These are phyloP conservation scores for Sporothrix dimorphospora DNA, from an alignment of 2,329 filamentous ascomycete species.

Conservation along the genomic window DNA sequence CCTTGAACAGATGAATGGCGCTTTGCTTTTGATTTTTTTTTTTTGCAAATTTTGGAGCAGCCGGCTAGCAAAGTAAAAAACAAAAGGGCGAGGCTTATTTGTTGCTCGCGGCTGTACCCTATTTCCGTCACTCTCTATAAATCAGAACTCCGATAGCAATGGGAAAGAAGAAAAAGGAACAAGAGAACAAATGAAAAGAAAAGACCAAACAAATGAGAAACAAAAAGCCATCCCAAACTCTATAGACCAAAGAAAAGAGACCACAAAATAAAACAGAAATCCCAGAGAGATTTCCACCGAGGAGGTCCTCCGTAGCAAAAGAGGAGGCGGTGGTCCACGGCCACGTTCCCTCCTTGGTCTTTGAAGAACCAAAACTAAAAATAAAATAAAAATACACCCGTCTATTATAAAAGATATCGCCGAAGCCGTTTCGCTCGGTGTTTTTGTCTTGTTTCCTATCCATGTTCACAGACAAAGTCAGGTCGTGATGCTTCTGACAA, in stretches of 20 bases:
- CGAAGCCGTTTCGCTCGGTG: not conserved
- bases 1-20: too few relatives aligned
- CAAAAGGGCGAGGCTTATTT: not conserved
- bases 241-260: not conserved
- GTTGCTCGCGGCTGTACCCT: constrained; percentile 10
- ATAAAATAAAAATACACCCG: not conserved
- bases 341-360: not conserved
- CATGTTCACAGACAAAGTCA: not conserved
- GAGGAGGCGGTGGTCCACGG: not conserved
- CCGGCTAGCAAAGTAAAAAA: not conserved
- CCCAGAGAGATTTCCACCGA: not conserved
- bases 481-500: not conserved
- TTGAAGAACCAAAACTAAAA: not conserved
- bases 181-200: not conserved
- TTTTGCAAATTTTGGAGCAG: not conserved
- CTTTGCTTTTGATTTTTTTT: not conserved
- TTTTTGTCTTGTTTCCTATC: not conserved
- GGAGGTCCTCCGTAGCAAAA: not conserved
- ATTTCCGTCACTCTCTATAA: not conserved
- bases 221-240: not conserved
- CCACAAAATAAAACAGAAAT: not conserved
- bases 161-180: not conserved
- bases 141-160: not conserved
- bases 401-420: constrained; percentile 14
- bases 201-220: not conserved